Evolutionary conservation across 2,329 filamentous ascomycete species (phyloP), one percentile per base, ranked within the genome.

Genomic region (Macrophomina phaseolina): DNA sequence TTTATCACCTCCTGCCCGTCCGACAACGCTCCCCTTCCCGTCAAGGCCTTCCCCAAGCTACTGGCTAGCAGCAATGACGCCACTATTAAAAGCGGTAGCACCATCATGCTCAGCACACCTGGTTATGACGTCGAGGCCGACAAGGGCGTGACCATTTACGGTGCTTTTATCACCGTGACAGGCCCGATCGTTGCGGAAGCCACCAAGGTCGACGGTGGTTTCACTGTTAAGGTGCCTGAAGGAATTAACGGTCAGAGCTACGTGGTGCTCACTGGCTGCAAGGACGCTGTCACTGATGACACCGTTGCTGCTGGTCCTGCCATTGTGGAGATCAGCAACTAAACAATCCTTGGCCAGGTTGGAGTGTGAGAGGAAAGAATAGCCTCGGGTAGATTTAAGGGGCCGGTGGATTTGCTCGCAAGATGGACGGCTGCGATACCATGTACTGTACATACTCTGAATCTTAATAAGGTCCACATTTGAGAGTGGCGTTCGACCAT

Each of bases 1-100:
- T 90, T 90, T 78, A 89, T 91, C 75, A 81, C 76, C 4, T 76
- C 78, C 2, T 90, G 88, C 76, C 87, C 89, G 1, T 69, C 78
- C 6, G 79, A 77, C 70, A 89, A 89, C 74, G 77, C 82, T 0
- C 70, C 78, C 1, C 80, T 90, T 1, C 87, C 88, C 1, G 84
- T 91, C 73, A 87, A 83, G 77, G 84, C 86, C 0, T 89, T 90
- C 78, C 86, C 87, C 5, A 68, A 73, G 12, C 78, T 90, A 3
- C 68, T 65, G 16, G 67, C 69, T 5, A 55, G 55, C 46, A 62
- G 55, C 55, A 40, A 48, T 6, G 64, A 66, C 23, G 53, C 30
- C 9, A 36, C 38, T 5, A 46, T 72, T 51, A 70, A 40, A 49
- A 69, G 67, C 16, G 68, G 68, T 48, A 58, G 63, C n/a, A 67